Percentiles rank a stretch among this genome's conserved stretches.
Evolutionary conservation across 345 rosid species (phyloP).

Genomic region (Eucalyptus melliodora): DNA sequence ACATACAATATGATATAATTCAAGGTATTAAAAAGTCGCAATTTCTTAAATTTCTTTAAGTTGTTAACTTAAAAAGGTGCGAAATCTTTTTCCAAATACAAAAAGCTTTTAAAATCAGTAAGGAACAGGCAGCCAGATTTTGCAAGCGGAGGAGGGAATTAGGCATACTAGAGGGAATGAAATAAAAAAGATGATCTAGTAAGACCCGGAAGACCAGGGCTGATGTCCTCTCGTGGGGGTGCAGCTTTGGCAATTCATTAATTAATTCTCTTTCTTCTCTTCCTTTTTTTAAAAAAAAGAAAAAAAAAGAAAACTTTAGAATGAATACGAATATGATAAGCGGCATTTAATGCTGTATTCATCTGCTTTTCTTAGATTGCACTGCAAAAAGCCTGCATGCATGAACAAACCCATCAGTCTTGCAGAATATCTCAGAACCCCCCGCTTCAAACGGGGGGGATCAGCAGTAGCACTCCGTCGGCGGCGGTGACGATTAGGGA

Average conservation of each 20-base stretch:
- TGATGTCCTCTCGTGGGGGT: slow-evolving; percentile 20
- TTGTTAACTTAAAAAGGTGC: neutral
- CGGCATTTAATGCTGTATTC: neutral
- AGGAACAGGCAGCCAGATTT: neutral
- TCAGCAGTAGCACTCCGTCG: neutral
- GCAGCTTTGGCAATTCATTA: slow-evolving; percentile 2
- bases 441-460: neutral
- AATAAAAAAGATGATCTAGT: neutral
- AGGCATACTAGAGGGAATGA: neutral
- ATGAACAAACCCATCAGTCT: neutral
- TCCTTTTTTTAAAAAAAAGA: neutral
- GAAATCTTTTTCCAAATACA: neutral
- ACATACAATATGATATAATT: neutral
- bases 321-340: neutral
- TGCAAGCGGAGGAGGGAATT: neutral
- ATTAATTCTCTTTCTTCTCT: neutral
- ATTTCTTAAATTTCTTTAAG: neutral
- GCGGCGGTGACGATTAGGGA: neutral
- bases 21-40: neutral
- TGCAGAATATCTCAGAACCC: neutral
- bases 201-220: slow-evolving; percentile 30
- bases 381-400: neutral
- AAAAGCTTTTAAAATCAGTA: neutral
- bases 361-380: neutral
- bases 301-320: neutral